These are phyloP conservation scores for Naumovozyma castellii DNA, from an alignment of 805 yeast genomes.

Conservation along the genomic window DNA sequence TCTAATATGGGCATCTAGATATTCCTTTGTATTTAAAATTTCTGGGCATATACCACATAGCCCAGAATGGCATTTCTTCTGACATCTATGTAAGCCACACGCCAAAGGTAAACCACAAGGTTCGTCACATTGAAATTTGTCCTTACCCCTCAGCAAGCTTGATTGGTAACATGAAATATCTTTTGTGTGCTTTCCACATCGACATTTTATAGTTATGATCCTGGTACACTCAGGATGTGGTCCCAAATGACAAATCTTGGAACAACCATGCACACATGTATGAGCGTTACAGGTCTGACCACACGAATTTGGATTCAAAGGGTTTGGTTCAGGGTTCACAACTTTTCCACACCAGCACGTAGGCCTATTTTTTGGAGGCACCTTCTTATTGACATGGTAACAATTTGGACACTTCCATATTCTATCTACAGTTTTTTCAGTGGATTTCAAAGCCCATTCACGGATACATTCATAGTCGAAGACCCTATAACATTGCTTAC, in stretches of 20 bases:
- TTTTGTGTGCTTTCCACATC: slow-evolving; percentile 58
- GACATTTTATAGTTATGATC: slow-evolving; percentile 55
- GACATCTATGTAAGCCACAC: slow-evolving; percentile 63
- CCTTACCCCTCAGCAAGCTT: slow-evolving; percentile 45
- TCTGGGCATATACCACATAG: slow-evolving; percentile 68
- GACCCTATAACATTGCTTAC: slow-evolving; percentile 67
- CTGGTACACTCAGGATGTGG: slow-evolving; percentile 78
- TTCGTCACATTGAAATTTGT: slow-evolving; percentile 38
- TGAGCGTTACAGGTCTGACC: slow-evolving; percentile 69
- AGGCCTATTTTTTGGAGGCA: slow-evolving; percentile 37
- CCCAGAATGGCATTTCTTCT: slow-evolving; percentile 62
- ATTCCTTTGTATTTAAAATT: slow-evolving; percentile 22
- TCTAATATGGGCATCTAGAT: slow-evolving; percentile 20
- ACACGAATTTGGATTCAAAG: slow-evolving; percentile 72
- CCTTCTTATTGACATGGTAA: slow-evolving; percentile 40
- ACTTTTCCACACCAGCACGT: slow-evolving; percentile 85
- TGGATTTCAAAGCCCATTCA: slow-evolving; percentile 78
- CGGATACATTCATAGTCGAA: slow-evolving; percentile 78
- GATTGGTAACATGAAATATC: slow-evolving; percentile 71
- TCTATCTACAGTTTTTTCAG: slow-evolving; percentile 48
- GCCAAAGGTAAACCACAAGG: slow-evolving; percentile 57
- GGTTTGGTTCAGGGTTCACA: slow-evolving; percentile 51
- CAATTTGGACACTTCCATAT: slow-evolving; percentile 83
- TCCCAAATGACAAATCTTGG: slow-evolving; percentile 78
- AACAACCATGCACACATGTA: slow-evolving; percentile 65